Percentiles rank a stretch among this genome's conserved stretches.
phyloP scores from a whole-genome alignment of 2,329 filamentous ascomycete genomes.

The Sclerotiophoma versabilis region DNA sequence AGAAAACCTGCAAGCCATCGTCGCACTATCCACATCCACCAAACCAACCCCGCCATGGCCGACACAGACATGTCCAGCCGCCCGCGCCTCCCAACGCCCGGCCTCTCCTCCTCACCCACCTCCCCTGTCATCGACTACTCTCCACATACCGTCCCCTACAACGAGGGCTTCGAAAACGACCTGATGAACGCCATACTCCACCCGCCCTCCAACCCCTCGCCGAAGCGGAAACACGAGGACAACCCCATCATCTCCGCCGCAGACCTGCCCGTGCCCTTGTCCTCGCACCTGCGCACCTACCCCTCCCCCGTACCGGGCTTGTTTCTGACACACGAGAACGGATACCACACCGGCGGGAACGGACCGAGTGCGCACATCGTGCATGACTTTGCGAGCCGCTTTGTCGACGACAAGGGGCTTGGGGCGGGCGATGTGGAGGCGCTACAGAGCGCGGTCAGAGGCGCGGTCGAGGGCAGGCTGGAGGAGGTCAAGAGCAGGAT shows the following conservation, averaged over 20 bases:
- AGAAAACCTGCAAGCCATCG: too few relatives aligned
- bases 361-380: slow-evolving; percentile 48
- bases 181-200: slow-evolving; percentile 52
- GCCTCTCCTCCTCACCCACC: slow-evolving; percentile 36
- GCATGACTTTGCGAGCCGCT: slow-evolving; percentile 48
- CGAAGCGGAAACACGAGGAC: slow-evolving; percentile 26
- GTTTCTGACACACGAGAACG: slow-evolving; percentile 54
- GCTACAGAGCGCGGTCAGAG: slow-evolving; percentile 44
- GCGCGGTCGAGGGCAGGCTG: slow-evolving; percentile 44
- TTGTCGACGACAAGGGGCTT: slow-evolving; percentile 49
- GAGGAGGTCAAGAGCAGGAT: slow-evolving; percentile 49
- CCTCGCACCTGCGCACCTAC: slow-evolving; percentile 53
- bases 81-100: slow-evolving; percentile 44
- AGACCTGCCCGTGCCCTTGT: slow-evolving; percentile 52
- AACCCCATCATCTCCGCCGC: slow-evolving; percentile 40
- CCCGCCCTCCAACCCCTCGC: slow-evolving; percentile 35
- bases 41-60: slow-evolving; percentile 20
- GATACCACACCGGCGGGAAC: slow-evolving; percentile 58
- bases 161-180: slow-evolving; percentile 54
- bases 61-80: slow-evolving; percentile 31
- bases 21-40: not conserved
- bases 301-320: slow-evolving; percentile 53
- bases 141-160: slow-evolving; percentile 54
- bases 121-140: slow-evolving; percentile 50
- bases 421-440: slow-evolving; percentile 39